Conservation (phyloP, 371 early-diverging fungal genomes). For the Rhizopus microsporus region DNA sequence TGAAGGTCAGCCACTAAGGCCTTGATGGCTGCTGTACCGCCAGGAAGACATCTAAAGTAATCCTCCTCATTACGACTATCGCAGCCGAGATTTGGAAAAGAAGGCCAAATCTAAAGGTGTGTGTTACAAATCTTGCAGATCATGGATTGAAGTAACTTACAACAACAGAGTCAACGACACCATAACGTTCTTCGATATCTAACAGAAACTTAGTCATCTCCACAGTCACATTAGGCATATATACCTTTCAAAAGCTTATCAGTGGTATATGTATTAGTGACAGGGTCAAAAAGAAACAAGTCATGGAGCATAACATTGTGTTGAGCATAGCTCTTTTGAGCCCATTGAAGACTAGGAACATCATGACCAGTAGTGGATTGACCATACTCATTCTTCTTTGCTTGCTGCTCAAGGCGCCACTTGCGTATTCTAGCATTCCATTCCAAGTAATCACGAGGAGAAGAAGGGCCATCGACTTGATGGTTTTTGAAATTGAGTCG, state of each 20-base stretch:
- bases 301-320: slow-evolving; percentile 33
- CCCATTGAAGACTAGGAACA: slow-evolving; percentile 25
- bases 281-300: slow-evolving; percentile 24
- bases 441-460: slow-evolving; percentile 30
- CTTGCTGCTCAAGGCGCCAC: slow-evolving; percentile 26
- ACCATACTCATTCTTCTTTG: slow-evolving; percentile 8
- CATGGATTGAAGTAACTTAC: slow-evolving; percentile 9
- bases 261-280: slow-evolving; percentile 28
- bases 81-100: slow-evolving; percentile 29
- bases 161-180: slow-evolving; percentile 30
- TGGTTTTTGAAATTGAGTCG: slow-evolving; percentile 26
- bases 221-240: background rate
- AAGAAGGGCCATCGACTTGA: slow-evolving; percentile 31
- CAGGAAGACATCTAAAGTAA: slow-evolving; percentile 30
- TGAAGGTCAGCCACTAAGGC: slow-evolving; percentile 27
- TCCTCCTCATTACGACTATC: slow-evolving; percentile 37
- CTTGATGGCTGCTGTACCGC: slow-evolving; percentile 28
- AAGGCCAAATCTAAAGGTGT: slow-evolving; percentile 25
- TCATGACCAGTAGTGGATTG: slow-evolving; percentile 17
- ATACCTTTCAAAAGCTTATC: slow-evolving; percentile 28
- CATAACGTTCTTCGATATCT: slow-evolving; percentile 27
- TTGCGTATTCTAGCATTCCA: slow-evolving; percentile 24
- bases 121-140: background rate
- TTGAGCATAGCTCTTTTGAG: slow-evolving; percentile 29
- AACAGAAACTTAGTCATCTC: background rate